These are phyloP conservation scores for Quercus lobata DNA, from an alignment of 331 rosid species.

Conservation along the genomic window DNA sequence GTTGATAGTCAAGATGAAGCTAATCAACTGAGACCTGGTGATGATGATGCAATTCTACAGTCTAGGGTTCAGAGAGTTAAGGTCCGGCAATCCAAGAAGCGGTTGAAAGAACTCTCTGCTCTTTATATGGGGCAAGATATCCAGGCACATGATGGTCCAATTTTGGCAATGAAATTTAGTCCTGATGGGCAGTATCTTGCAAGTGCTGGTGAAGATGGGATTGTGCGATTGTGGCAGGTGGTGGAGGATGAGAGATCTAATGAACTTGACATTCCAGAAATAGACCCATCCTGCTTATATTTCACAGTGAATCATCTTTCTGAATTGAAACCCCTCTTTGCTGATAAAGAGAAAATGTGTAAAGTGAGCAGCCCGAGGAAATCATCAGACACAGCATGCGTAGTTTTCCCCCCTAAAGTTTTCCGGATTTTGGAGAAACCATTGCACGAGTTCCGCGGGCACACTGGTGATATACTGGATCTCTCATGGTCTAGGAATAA, in stretches of 20 bases:
- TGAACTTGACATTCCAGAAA: constrained; percentile 70
- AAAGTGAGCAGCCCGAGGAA: constrained; percentile 50
- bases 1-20: constrained; percentile 36
- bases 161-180: constrained; percentile 91
- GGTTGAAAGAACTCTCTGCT: constrained; percentile 77
- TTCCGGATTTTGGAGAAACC: constrained; percentile 83
- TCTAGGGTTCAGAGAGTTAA: constrained; percentile 63
- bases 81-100: constrained; percentile 69
- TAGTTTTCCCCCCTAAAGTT: constrained; percentile 77
- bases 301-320: constrained; percentile 75
- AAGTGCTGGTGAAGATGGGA: constrained; percentile 86
- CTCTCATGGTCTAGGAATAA: constrained; percentile 91
- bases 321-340: constrained; percentile 69
- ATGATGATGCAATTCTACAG: constrained; percentile 21
- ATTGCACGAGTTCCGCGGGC: constrained; percentile 83
- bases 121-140: constrained; percentile 89
- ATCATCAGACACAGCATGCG: constrained; percentile 83
- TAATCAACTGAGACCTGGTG: constrained; percentile 20
- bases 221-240: constrained; percentile 90
- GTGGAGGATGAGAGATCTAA: constrained; percentile 78
- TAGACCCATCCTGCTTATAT: constrained; percentile 85
- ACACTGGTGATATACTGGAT: constrained; percentile 70
- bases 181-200: constrained; percentile 93
- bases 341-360: constrained; percentile 63
- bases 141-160: constrained; percentile 84